Conservation (phyloP, 225 moss, liverwort and hornwort genomes). For the Polytrichum commune region DNA sequence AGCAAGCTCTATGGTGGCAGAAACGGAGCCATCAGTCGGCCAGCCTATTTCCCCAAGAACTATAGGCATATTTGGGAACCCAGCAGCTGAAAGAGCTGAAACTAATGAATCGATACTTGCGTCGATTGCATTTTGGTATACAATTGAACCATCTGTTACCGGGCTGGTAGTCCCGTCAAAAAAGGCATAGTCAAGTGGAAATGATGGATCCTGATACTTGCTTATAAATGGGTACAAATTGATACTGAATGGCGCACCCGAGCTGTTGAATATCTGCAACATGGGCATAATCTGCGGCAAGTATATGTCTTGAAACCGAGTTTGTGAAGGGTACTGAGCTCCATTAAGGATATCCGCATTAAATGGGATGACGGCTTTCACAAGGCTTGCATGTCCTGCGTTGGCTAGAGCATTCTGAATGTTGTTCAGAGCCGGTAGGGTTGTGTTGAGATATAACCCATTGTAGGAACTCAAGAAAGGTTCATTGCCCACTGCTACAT, state of each 20-base stretch:
- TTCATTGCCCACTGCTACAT: slow-evolving; percentile 87
- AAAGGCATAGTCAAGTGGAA: slow-evolving; percentile 81
- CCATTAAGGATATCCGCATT: slow-evolving; percentile 78
- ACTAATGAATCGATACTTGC: slow-evolving; percentile 73
- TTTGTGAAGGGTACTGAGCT: slow-evolving; percentile 48
- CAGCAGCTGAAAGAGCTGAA: slow-evolving; percentile 47
- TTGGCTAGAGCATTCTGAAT: slow-evolving; percentile 53
- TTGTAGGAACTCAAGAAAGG: slow-evolving; percentile 76
- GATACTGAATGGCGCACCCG: slow-evolving; percentile 66
- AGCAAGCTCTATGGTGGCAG: slow-evolving; percentile 26
- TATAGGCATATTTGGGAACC: slow-evolving; percentile 68
- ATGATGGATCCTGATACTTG: slow-evolving; percentile 55
- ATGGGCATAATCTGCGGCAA: slow-evolving; percentile 48
- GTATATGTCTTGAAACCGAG: slow-evolving; percentile 59
- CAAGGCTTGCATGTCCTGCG: slow-evolving; percentile 36
- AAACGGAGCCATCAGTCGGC: slow-evolving; percentile 37
- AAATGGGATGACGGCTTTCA: slow-evolving; percentile 74
- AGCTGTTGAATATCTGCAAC: slow-evolving; percentile 54
- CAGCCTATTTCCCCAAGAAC: slow-evolving; percentile 63
- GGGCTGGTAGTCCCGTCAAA: slow-evolving; percentile 38
- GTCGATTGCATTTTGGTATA: slow-evolving; percentile 75
- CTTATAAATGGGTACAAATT: slow-evolving; percentile 92
- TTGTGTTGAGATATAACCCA: slow-evolving; percentile 59
- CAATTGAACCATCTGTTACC: slow-evolving; percentile 22
- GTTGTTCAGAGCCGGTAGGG: slow-evolving; percentile 68